Base-by-base conservation (phyloP, 2,329 filamentous ascomycete species). In the Fusarium nodosum region DNA sequence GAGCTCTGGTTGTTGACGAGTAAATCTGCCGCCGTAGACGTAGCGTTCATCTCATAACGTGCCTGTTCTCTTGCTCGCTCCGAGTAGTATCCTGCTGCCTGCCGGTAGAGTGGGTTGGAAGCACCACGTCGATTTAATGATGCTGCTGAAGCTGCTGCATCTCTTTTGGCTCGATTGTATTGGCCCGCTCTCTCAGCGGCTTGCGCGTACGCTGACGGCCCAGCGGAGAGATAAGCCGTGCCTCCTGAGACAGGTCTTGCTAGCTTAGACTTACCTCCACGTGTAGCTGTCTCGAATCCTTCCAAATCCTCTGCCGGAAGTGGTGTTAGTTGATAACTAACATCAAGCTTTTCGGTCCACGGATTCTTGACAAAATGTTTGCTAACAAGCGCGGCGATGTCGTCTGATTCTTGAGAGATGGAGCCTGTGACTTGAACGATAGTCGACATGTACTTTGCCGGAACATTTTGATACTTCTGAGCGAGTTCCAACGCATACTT, bases 61-160 rank as follows among this genome's bases (percentile, higher is more conserved):
- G 87, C 82, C 60, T 89, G 86, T 47, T 93, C 89, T 24, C 90
- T 88, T 2, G 88, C 91, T 13, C 91, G 82, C 53, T 92, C 87
- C 1, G 89, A 85, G 77, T 97, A 97, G 76, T 93, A 92, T 0
- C 86, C 88, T 11, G 93, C 93, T 1, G 88, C 94, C 60, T 90
- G 91, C 24, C 90, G 87, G 82, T 92, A 94, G 5, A 95, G 81
- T 0, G 85, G 90, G 65, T 93, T 88, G 0, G 93, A 94, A 71
- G 87, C 90, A 24, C 86, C 85, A 18, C 81, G 81, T 34, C 81
- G 81, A 60, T 77, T 80, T 24, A 84, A 79, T 7, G 80, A 77
- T 1, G 79, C 73, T 0, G 84, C 85, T 0, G 82, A 79, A 9
- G 75, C 68, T 31, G 72, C 54, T 46, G 79, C 79, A 24, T 79